These are phyloP conservation scores for Talaromyces rugulosus DNA, from an alignment of 2,329 filamentous ascomycete species.

Conservation along the genomic window DNA sequence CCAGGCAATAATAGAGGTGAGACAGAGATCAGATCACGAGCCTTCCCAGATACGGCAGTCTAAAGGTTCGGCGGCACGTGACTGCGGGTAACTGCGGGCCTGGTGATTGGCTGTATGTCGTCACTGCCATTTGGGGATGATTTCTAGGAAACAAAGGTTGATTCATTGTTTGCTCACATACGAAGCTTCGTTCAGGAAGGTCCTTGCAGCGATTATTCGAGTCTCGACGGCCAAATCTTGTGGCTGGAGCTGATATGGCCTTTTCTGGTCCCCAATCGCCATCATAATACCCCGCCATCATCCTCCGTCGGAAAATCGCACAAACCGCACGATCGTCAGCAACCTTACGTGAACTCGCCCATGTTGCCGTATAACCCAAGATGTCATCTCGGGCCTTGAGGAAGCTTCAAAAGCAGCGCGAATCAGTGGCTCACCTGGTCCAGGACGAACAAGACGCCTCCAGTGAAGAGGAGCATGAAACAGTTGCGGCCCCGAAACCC, in stretches of 20 bases:
- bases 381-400: slow-evolving; percentile 67
- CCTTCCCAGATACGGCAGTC: not conserved
- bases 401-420: slow-evolving; percentile 59
- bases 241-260: not conserved
- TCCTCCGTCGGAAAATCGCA: not conserved
- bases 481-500: slow-evolving; percentile 27
- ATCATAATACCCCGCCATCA: not conserved
- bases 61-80: slow-evolving; percentile 15
- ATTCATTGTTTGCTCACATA: not conserved
- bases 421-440: slow-evolving; percentile 40
- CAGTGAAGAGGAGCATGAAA: slow-evolving; percentile 36
- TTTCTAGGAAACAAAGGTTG: not conserved
- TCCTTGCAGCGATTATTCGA: not conserved
- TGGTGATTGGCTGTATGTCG: slow-evolving; percentile 13
- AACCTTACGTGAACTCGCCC: not conserved
- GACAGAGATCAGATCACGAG: not conserved
- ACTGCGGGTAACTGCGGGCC: not conserved
- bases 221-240: not conserved
- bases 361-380: slow-evolving; percentile 9
- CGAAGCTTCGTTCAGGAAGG: not conserved
- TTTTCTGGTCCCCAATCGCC: not conserved
- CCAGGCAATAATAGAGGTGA: not conserved
- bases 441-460: slow-evolving; percentile 35
- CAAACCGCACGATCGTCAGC: not conserved
- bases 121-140: slow-evolving; percentile 6